Evolutionary conservation across 179 eudicot species (phyloP).

Genomic region (Monotropa hypopitys): DNA sequence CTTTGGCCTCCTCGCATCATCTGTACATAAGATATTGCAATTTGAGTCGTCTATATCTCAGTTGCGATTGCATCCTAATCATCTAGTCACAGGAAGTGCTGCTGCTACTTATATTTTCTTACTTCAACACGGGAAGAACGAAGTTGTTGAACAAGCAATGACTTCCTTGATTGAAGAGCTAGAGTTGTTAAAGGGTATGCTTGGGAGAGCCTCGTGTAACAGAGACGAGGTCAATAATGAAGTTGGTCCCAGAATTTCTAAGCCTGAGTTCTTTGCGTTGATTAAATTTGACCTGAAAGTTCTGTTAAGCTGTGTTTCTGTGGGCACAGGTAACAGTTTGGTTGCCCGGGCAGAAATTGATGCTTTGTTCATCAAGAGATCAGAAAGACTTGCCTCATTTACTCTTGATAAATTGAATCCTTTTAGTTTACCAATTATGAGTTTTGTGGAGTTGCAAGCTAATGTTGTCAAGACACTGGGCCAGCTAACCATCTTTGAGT

Average conservation of each 20-base stretch:
- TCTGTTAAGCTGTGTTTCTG: conserved; percentile 50
- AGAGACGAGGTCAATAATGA: conserved; percentile 13
- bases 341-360: conserved; percentile 44
- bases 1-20: conserved; percentile 68
- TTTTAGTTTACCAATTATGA: conserved; percentile 28
- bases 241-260: conserved; percentile 24
- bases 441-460: conserved; percentile 54
- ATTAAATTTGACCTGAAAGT: conserved; percentile 77
- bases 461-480: conserved; percentile 48
- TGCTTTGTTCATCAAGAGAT: conserved; percentile 38
- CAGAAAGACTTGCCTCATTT: conserved; percentile 41
- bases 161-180: conserved; percentile 55
- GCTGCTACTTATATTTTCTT: conserved; percentile 89
- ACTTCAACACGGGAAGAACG: conserved; percentile 75
- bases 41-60: conserved; percentile 68
- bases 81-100: conserved; percentile 70
- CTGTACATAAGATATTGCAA: conserved; percentile 55
- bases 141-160: conserved; percentile 65
- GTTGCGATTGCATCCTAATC: conserved; percentile 90
- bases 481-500: conserved; percentile 49
- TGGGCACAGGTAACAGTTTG: conserved; percentile 33
- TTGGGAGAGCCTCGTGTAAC: conserved; percentile 17
- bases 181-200: conserved; percentile 38
- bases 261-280: conserved; percentile 54
- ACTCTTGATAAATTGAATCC: conserved; percentile 44